Conservation (phyloP, 768 basidiomycete species). For the Lentinula sp. region DNA sequence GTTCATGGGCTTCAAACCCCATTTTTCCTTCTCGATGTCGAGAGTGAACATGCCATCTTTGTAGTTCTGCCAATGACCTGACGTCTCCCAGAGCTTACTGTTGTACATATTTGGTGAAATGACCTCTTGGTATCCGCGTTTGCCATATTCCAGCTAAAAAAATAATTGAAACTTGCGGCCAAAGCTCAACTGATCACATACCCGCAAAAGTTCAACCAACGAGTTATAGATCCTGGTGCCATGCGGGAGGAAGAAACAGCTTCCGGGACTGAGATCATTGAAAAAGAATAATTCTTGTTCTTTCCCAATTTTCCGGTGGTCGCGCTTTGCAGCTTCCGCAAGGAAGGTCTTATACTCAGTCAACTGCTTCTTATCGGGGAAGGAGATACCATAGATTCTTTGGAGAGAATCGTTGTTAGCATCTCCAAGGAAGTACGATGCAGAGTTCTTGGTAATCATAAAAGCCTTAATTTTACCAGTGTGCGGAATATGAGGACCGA, state of each 20-base stretch:
- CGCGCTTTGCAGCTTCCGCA: slow-evolving; percentile 95
- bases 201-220: slow-evolving; percentile 85
- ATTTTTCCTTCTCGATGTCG: slow-evolving; percentile 93
- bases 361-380: slow-evolving; percentile 96
- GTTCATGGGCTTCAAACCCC: slow-evolving; percentile 98
- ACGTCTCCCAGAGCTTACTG: slow-evolving; percentile 95
- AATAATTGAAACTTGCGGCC: background rate
- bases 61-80: slow-evolving; percentile 98
- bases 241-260: slow-evolving; percentile 95
- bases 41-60: slow-evolving; percentile 96
- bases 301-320: slow-evolving; percentile 95
- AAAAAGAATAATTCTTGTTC: slow-evolving; percentile 99
- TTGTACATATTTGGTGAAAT: slow-evolving; percentile 98
- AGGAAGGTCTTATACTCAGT: slow-evolving; percentile 94
- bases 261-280: slow-evolving; percentile 93
- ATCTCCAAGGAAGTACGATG: slow-evolving; percentile 97
- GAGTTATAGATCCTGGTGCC: slow-evolving; percentile 96
- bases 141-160: slow-evolving; percentile 79
- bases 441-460: slow-evolving; percentile 97
- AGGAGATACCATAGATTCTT: slow-evolving; percentile 96
- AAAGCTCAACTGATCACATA: slow-evolving; percentile 30
- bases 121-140: slow-evolving; percentile 96
- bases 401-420: slow-evolving; percentile 90
- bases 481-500: slow-evolving; percentile 97
- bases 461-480: slow-evolving; percentile 97